Evolutionary conservation across 257 asterid species (phyloP), one percentile per base, ranked within the genome.

Genomic region (Forsythia viridissima): DNA sequence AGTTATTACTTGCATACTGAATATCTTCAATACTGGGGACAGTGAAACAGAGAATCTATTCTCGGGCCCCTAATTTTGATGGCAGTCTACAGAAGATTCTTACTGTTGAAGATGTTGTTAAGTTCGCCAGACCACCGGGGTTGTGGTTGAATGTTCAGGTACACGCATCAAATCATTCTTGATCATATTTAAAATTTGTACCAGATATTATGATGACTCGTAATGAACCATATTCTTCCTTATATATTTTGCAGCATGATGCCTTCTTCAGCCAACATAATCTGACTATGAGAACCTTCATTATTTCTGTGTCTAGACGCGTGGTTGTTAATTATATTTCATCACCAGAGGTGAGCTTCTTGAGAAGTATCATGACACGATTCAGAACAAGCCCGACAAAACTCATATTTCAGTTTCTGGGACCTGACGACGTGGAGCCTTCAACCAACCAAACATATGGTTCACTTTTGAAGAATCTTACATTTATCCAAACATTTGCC

Each of bases 61-160:
- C 90, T 6, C 89, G 97, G 34, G 5, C 85, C 0, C 24, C 48
- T 5, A 72, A 42, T 36, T 91, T 90, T 80, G 95, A 93, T 83
- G 82, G 75, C 61, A 61, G 73, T 75, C 15, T 46, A 1, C 81
- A 77, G 51, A 83, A 2, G 76, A 86, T 93, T 80, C 90, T 82
- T 55, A 80, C 85, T 9, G 90, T 89, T 41, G 84, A 86, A 20
- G 83, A 80, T 11, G 84, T 90, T 76, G 76, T 63, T 73, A 70
- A 37, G 42, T 70, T 59, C 52, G 3, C 74, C 38, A 76, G 72
- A 55, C 91, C 91, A 67, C 73, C 89, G 70, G 91, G 83, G 10
- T 74, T 91, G 61, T 93, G 95, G 98, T 81, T 91, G 86, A 93
- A 85, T 70, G 80, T 90, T 70, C 93, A 89, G 96, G 97, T 93